A percentile compares a stretch with the other conserved stretches of the same genome.
phyloP scores from a whole-genome alignment of 2,329 filamentous ascomycete genomes.

The Colletotrichum trifolii region DNA sequence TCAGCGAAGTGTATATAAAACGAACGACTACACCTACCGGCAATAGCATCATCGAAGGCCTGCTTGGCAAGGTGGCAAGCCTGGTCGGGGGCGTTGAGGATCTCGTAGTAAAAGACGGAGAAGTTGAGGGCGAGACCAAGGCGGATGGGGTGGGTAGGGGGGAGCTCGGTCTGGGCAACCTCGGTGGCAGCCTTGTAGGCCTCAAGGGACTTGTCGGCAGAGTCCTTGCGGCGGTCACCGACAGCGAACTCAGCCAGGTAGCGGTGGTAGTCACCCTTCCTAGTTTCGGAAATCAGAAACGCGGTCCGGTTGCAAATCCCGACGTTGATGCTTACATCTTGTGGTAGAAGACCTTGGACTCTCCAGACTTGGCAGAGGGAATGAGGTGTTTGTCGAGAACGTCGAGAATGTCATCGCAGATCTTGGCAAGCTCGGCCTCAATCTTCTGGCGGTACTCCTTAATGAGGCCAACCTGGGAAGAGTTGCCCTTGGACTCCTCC shows the following conservation, averaged over 20 bases:
- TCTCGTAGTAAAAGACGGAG: constrained; percentile 99
- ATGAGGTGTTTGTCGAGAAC: constrained; percentile 95
- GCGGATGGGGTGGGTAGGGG: constrained; percentile 92
- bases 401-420: constrained; percentile 97
- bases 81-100: constrained; percentile 97
- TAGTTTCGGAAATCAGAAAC: constrained; percentile 50
- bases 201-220: constrained; percentile 93
- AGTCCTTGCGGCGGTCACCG: constrained; percentile 94
- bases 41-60: constrained; percentile 96
- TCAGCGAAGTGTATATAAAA: constrained; percentile 38
- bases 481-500: constrained; percentile 99
- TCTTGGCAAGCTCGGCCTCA: constrained; percentile 94
- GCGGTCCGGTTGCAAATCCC: background rate
- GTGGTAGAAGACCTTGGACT: constrained; percentile 99
- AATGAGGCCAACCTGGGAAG: constrained; percentile 88
- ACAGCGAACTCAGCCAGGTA: constrained; percentile 97
- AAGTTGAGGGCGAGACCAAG: constrained; percentile 94
- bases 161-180: constrained; percentile 88
- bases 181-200: constrained; percentile 95
- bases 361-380: constrained; percentile 91
- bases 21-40: constrained; percentile 58
- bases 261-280: constrained; percentile 99
- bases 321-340: constrained; percentile 81
- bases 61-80: constrained; percentile 98
- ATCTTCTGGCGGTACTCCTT: constrained; percentile 99